phyloP scores from a whole-genome alignment of 148 eudicot species.

The Vaccinium vitisidaea region DNA sequence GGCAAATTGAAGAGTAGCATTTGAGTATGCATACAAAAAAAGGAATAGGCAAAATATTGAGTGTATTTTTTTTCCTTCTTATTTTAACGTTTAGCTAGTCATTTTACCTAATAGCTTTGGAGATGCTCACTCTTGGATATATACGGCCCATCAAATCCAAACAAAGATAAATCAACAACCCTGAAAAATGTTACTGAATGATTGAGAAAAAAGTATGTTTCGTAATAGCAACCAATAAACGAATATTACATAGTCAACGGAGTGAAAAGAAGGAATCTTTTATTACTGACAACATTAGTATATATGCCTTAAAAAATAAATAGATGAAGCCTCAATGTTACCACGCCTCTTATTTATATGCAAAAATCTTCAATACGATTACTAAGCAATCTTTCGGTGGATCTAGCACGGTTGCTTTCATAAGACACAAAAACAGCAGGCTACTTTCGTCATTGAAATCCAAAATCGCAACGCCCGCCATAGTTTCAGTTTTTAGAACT shows the following conservation, averaged over 20 bases:
- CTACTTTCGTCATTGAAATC: constrained; percentile 31
- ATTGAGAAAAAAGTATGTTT: too few relatives aligned
- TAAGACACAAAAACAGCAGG: constrained; percentile 39
- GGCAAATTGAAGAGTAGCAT: too few relatives aligned
- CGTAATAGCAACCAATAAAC: too few relatives aligned
- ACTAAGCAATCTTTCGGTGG: neutral
- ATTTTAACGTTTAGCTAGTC: too few relatives aligned
- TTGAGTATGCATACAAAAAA: too few relatives aligned
- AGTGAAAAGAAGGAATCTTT: neutral
- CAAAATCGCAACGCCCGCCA: neutral
- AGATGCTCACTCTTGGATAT: too few relatives aligned
- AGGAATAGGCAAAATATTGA: too few relatives aligned
- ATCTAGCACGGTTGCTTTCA: neutral
- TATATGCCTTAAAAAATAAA: neutral
- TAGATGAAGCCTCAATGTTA: neutral
- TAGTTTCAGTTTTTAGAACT: constrained; percentile 33
- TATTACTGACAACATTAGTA: neutral
- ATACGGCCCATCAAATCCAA: too few relatives aligned
- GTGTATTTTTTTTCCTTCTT: too few relatives aligned
- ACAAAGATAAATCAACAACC: too few relatives aligned
- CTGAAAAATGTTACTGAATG: too few relatives aligned
- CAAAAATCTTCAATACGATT: neutral
- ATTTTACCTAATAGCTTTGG: too few relatives aligned
- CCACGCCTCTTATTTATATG: neutral
- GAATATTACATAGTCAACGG: neutral